These are phyloP conservation scores for Conticribra guillardii DNA, from an alignment of 108 stramenopile species.

Conservation along the genomic window DNA sequence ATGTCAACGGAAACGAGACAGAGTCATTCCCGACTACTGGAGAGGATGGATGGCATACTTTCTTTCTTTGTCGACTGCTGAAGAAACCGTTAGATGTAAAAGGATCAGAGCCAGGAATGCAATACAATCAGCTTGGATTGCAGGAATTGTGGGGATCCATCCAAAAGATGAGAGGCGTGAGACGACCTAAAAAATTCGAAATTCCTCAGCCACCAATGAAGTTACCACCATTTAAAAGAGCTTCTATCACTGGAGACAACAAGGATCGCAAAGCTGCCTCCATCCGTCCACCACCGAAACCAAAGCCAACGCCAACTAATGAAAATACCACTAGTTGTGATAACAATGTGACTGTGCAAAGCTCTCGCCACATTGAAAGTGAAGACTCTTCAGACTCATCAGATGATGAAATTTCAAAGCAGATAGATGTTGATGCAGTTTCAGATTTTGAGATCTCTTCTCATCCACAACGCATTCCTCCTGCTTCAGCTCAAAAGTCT, in stretches of 20 bases:
- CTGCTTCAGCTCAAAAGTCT: too few species aligned
- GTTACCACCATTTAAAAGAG: constrained; percentile 35
- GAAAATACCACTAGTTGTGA: too few species aligned
- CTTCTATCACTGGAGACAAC: constrained; percentile 33
- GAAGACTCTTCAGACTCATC: constrained; percentile 4
- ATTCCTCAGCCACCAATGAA: constrained; percentile 47
- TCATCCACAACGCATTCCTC: background rate
- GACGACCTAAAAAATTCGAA: constrained; percentile 46
- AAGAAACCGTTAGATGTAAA: constrained; percentile 50
- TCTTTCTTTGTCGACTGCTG: constrained; percentile 42
- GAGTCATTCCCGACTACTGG: constrained; percentile 35
- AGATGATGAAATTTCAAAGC: constrained; percentile 16
- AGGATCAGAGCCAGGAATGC: constrained; percentile 36
- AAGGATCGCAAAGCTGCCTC: constrained; percentile 31
- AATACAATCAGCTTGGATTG: constrained; percentile 50
- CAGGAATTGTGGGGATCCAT: constrained; percentile 54
- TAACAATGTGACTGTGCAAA: too few species aligned
- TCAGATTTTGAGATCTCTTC: constrained; percentile 5
- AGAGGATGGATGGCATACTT: constrained; percentile 51
- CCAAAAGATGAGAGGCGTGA: constrained; percentile 51
- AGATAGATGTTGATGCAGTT: background rate
- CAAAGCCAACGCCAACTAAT: background rate
- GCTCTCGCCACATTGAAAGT: background rate
- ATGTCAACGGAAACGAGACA: constrained; percentile 52
- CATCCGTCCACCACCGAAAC: background rate